These are phyloP conservation scores for Barbarea vulgaris DNA, from an alignment of 345 rosid species.

Conservation along the genomic window DNA sequence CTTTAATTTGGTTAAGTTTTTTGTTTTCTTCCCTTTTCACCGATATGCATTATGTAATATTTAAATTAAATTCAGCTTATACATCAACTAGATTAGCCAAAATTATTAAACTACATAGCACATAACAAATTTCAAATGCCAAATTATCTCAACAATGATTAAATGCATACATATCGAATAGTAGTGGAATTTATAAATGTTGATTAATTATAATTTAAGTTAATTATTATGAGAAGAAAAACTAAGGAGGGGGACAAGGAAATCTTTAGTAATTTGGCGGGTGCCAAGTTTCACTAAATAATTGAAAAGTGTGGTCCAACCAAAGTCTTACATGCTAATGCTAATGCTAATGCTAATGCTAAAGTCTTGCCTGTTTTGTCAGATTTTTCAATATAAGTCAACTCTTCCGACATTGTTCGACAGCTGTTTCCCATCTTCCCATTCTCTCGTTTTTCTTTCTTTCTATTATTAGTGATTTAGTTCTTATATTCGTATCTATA, in stretches of 20 bases:
- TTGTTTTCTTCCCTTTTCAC: neutral
- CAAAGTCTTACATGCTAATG: slow-evolving; percentile 29
- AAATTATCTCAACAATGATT: neutral
- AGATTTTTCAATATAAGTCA: slow-evolving; percentile 30
- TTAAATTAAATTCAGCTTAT: neutral
- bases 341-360: slow-evolving; percentile 22
- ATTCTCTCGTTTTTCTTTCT: neutral
- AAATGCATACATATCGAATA: neutral
- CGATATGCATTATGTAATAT: neutral
- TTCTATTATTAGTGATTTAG: no score
- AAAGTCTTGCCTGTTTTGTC: slow-evolving; percentile 27
- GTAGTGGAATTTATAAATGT: neutral
- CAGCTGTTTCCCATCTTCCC: slow-evolving; percentile 34
- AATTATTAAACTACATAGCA: neutral
- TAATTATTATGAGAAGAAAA: neutral
- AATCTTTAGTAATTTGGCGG: slow-evolving; percentile 25
- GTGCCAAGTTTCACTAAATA: slow-evolving; percentile 25
- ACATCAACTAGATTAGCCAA: neutral
- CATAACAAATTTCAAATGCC: neutral
- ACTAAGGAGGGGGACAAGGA: slow-evolving; percentile 24
- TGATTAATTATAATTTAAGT: neutral
- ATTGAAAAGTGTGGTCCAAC: slow-evolving; percentile 38
- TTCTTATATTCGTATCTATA: neutral
- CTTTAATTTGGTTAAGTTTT: neutral
- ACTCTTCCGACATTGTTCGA: slow-evolving; percentile 34